Evolutionary conservation across 441 rosid genomes (phyloP).

Genomic region (Pelargonium myrrhifolium): DNA sequence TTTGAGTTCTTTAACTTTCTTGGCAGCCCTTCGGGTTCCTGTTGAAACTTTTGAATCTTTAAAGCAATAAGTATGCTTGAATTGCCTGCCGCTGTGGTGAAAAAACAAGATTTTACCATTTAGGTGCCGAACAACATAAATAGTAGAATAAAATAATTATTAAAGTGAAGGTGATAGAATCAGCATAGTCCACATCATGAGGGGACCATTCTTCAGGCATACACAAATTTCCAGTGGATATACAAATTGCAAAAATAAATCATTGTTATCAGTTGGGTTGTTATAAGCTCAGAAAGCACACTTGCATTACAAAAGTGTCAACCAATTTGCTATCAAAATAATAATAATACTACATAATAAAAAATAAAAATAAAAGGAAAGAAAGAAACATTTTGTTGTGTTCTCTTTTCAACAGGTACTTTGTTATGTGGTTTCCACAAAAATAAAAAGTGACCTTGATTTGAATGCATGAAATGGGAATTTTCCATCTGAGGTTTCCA

Average conservation of each 20-base stretch:
- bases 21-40: constrained; percentile 40
- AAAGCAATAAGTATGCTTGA: constrained; percentile 38
- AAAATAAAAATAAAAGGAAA: too few species aligned
- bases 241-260: neutral
- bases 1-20: constrained; percentile 39
- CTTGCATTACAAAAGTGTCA: too few species aligned
- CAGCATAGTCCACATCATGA: neutral
- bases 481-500: too few species aligned
- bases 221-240: neutral
- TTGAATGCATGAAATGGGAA: too few species aligned
- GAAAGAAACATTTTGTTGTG: too few species aligned
- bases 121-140: neutral
- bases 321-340: too few species aligned
- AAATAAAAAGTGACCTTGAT: too few species aligned
- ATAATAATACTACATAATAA: too few species aligned
- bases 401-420: too few species aligned
- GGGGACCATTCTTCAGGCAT: neutral
- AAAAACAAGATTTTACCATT: neutral
- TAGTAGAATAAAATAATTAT: neutral
- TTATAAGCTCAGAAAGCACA: neutral
- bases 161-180: neutral
- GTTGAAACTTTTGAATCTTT: constrained; percentile 37
- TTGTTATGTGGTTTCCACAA: too few species aligned
- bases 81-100: constrained; percentile 30
- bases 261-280: neutral